These are phyloP conservation scores for Aspergillus hancockii DNA, from an alignment of 495 filamentous ascomycete genomes.

Conservation along the genomic window DNA sequence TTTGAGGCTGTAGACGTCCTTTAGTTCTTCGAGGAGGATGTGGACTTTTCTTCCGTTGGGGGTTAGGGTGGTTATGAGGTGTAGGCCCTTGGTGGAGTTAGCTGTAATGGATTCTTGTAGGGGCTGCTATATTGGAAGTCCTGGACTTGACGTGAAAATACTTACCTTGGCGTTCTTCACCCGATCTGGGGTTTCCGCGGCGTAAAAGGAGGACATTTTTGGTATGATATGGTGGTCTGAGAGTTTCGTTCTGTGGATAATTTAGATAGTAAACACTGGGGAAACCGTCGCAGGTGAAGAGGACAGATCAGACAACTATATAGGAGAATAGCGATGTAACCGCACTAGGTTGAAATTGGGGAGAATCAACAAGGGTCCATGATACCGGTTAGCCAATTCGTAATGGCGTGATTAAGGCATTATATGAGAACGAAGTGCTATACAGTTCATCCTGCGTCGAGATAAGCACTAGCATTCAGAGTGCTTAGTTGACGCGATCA, in stretches of 20 bases:
- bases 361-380: no score
- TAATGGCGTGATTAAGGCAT: neutral
- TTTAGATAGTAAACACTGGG: no score
- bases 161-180: slow-evolving; percentile 4
- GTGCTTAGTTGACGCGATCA: no score
- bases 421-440: neutral
- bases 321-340: neutral
- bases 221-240: no score
- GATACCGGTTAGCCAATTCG: no score
- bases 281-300: no score
- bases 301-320: neutral
- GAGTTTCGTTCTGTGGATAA: neutral
- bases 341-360: neutral
- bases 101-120: neutral
- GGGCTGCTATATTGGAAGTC: no score
- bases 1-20: slow-evolving; percentile 49
- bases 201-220: slow-evolving; percentile 4
- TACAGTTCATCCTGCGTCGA: neutral
- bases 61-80: slow-evolving; percentile 5
- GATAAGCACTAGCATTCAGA: neutral
- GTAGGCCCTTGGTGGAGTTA: neutral
- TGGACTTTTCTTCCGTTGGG: slow-evolving; percentile 12
- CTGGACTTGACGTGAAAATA: neutral
- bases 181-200: neutral
- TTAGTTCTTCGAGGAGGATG: slow-evolving; percentile 11